phyloP scores from a whole-genome alignment of 192 early-diverging fungal genomes.

The Linnemannia schmuckeri region DNA sequence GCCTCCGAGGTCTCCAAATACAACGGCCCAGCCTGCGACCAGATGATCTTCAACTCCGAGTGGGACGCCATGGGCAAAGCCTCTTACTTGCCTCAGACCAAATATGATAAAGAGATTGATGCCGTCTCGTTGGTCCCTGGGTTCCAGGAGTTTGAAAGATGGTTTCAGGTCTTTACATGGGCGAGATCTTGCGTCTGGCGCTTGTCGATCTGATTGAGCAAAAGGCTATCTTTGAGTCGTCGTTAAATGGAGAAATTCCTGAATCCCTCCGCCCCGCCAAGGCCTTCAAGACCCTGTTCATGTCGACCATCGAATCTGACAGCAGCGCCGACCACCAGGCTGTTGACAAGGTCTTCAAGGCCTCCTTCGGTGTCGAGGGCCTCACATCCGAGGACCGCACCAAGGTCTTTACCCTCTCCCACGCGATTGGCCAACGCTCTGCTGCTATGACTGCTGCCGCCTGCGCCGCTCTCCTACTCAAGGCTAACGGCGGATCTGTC shows the following conservation, averaged over 20 bases:
- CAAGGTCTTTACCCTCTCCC: slow-evolving; percentile 76
- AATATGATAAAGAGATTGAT: slow-evolving; percentile 90
- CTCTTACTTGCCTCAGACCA: slow-evolving; percentile 85
- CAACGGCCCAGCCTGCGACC: slow-evolving; percentile 61
- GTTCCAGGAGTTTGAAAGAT: slow-evolving; percentile 95
- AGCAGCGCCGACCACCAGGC: slow-evolving; percentile 67
- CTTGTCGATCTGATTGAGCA: slow-evolving; percentile 86
- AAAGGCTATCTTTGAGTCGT: slow-evolving; percentile 74
- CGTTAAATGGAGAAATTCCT: slow-evolving; percentile 73
- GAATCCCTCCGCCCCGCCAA: slow-evolving; percentile 71
- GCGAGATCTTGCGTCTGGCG: slow-evolving; percentile 88
- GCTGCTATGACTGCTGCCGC: slow-evolving; percentile 87
- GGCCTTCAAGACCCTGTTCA: slow-evolving; percentile 72
- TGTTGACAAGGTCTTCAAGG: slow-evolving; percentile 76
- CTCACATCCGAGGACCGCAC: slow-evolving; percentile 72
- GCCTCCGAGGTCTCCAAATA: slow-evolving; percentile 81
- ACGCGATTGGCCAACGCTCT: slow-evolving; percentile 72
- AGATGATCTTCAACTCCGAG: slow-evolving; percentile 97
- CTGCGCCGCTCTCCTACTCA: slow-evolving; percentile 66
- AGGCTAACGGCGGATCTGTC: slow-evolving; percentile 71
- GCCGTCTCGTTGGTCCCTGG: slow-evolving; percentile 80
- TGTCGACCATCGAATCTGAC: slow-evolving; percentile 73
- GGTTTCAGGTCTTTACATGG: slow-evolving; percentile 94
- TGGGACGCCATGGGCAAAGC: slow-evolving; percentile 88
- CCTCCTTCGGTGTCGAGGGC: slow-evolving; percentile 66